phyloP scores from a whole-genome alignment of 139 green algal species.

The Picochlorum sp. region DNA sequence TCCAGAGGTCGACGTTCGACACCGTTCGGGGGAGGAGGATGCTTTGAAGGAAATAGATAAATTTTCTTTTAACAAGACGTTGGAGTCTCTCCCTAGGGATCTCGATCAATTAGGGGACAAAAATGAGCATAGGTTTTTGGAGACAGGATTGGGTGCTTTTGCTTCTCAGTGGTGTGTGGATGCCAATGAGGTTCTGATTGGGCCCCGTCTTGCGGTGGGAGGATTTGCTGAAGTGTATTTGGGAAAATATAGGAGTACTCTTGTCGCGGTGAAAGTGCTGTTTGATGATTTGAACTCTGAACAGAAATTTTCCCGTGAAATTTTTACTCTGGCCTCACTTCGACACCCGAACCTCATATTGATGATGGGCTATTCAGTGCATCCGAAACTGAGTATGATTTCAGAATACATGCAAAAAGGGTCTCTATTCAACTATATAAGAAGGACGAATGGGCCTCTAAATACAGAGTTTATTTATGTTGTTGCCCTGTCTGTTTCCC shows the following conservation, averaged over 20 bases:
- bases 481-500: constrained; percentile 44
- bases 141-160: too few relatives aligned
- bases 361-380: too few relatives aligned
- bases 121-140: constrained; percentile 7
- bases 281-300: constrained; percentile 27
- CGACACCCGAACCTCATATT: constrained; percentile 54
- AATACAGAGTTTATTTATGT: constrained; percentile 22
- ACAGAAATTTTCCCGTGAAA: constrained; percentile 32
- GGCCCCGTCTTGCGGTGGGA: constrained; percentile 65
- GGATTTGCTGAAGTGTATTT: constrained; percentile 69
- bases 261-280: constrained; percentile 58
- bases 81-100: too few relatives aligned
- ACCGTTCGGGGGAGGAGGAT: too few relatives aligned
- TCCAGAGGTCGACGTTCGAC: background rate
- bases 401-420: too few relatives aligned
- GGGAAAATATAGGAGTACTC: constrained; percentile 49
- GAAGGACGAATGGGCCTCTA: constrained; percentile 10
- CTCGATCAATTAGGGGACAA: constrained; percentile 26
- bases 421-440: constrained; percentile 43
- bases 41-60: too few relatives aligned
- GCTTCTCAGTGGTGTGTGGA: constrained; percentile 41
- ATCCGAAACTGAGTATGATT: too few relatives aligned
- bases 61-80: too few relatives aligned
- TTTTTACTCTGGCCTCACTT: constrained; percentile 40
- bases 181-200: constrained; percentile 41